Base-by-base conservation (phyloP, 2,329 filamentous ascomycete genomes). In the Mycosphaerelloides madeirae region DNA sequence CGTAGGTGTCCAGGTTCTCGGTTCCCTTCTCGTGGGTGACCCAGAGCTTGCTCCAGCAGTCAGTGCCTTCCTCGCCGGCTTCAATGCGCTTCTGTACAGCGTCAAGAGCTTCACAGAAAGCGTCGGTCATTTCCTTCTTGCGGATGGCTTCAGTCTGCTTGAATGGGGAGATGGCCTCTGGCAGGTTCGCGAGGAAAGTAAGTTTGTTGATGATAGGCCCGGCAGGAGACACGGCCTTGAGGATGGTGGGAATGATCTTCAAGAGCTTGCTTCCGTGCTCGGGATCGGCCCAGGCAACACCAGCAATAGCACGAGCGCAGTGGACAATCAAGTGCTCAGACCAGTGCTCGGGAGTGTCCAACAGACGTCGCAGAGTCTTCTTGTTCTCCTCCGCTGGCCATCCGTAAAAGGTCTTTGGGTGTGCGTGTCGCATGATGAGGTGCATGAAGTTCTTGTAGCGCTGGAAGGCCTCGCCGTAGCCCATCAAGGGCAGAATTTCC, bases 381-480 rank as follows among this genome's bases (percentile, higher is more conserved):
- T 62, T 63, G 58, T 64, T 64, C 57, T 63, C 61, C 2, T 48
- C 31, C n/a, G 49, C 52, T 3, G 61, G 61, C 49, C 54, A 61
- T 40, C 57, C 57, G 46, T 62, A 64, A 52, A 63, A 64, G 9
- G 48, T 44, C 31, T 57, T 55, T 12, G 58, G 58, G 37, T 52
- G 50, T 28, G 60, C 53, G 42, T 63, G 52, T 37, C 57, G 52
- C 58, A 63, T 63, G 46, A 64, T 62, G 37, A 54, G 39, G 50
- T 64, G 61, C 51, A 64, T 63, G 54, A 64, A 64, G 56, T 64
- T 64, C 56, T 61, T 61, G 46, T 61, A 55, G 44, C 59, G 51
- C 28, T 49, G 38, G 48, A 56, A 58, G 16, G 58, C 50, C 34
- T 64, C 60, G 45, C 60, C 56, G 38, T 57, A 61, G 14, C 58